phyloP scores from a whole-genome alignment of 2,329 filamentous ascomycete species.

The Xylariomycetidae sp. region DNA sequence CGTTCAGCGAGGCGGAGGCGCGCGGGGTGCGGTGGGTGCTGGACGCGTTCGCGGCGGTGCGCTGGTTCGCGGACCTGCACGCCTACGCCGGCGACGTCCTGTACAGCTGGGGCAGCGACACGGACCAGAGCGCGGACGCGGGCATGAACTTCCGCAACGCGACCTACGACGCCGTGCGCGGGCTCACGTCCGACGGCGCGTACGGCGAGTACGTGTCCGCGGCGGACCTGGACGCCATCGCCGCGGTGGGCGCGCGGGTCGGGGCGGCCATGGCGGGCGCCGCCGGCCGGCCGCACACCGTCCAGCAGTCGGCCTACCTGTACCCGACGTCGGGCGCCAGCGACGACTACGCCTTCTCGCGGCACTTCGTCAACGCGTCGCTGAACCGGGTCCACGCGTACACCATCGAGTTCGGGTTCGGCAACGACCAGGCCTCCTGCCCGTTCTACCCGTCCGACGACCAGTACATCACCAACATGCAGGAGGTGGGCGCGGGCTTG shows the following conservation, averaged over 20 bases:
- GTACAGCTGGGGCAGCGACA: constrained; percentile 53
- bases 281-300: constrained; percentile 30
- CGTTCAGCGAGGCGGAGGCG: constrained; percentile 52
- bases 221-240: constrained; percentile 30
- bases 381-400: constrained; percentile 35
- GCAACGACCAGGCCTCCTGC: constrained; percentile 26
- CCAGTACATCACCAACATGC: constrained; percentile 37
- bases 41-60: constrained; percentile 41
- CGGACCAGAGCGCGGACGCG: constrained; percentile 38
- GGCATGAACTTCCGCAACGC: constrained; percentile 47
- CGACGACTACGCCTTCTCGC: constrained; percentile 40
- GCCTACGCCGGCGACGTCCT: constrained; percentile 46
- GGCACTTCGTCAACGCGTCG: constrained; percentile 33
- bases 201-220: constrained; percentile 41
- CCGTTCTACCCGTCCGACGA: constrained; percentile 40
- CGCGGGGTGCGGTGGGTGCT: constrained; percentile 47
- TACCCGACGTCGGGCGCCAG: constrained; percentile 41
- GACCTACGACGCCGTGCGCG: constrained; percentile 45
- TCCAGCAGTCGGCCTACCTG: constrained; percentile 33
- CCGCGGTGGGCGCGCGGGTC: constrained; percentile 28
- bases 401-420: constrained; percentile 42
- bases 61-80: constrained; percentile 56
- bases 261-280: constrained; percentile 33
- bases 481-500: constrained; percentile 39
- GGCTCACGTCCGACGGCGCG: constrained; percentile 34